These are phyloP conservation scores for Blastocystis sp. DNA, from an alignment of 352 stramenopile genomes.

Conservation along the genomic window DNA sequence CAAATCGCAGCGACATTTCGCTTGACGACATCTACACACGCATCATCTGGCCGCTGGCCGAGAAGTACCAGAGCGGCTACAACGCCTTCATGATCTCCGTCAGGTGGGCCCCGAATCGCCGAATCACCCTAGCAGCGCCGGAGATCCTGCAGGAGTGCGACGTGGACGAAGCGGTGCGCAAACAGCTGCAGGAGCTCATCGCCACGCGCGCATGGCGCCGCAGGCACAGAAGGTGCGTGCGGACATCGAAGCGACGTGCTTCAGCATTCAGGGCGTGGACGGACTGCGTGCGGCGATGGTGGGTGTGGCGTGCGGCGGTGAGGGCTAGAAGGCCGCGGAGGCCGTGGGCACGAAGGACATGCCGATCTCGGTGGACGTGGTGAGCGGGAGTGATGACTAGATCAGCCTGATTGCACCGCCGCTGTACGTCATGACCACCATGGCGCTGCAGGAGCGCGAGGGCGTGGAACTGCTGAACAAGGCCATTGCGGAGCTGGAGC, in stretches of 20 bases:
- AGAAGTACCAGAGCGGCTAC: constrained; percentile 96
- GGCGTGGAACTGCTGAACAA: constrained; percentile 91
- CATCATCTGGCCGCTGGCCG: constrained; percentile 96
- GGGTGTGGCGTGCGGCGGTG: constrained; percentile 71
- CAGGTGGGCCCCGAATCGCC: constrained; percentile 72
- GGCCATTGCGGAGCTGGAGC: constrained; percentile 88
- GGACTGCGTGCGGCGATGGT: constrained; percentile 90
- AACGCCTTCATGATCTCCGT: constrained; percentile 94
- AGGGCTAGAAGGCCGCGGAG: constrained; percentile 75
- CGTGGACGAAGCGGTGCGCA: constrained; percentile 78
- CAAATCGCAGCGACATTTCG: constrained; percentile 76
- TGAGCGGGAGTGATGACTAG: constrained; percentile 36
- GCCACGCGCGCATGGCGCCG: constrained; percentile 87
- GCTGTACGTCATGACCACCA: constrained; percentile 98
- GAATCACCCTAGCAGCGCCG: constrained; percentile 72
- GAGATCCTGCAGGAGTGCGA: constrained; percentile 87
- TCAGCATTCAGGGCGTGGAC: constrained; percentile 98
- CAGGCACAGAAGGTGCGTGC: constrained; percentile 98
- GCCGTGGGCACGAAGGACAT: constrained; percentile 82
- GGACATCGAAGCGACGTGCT: constrained; percentile 99
- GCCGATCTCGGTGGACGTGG: constrained; percentile 78
- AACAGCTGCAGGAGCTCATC: constrained; percentile 91
- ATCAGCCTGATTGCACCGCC: constrained; percentile 98
- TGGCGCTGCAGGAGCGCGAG: constrained; percentile 93
- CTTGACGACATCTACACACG: constrained; percentile 84